Base-by-base conservation (phyloP, 2,329 filamentous ascomycete species). In the Diplodia corticola region DNA sequence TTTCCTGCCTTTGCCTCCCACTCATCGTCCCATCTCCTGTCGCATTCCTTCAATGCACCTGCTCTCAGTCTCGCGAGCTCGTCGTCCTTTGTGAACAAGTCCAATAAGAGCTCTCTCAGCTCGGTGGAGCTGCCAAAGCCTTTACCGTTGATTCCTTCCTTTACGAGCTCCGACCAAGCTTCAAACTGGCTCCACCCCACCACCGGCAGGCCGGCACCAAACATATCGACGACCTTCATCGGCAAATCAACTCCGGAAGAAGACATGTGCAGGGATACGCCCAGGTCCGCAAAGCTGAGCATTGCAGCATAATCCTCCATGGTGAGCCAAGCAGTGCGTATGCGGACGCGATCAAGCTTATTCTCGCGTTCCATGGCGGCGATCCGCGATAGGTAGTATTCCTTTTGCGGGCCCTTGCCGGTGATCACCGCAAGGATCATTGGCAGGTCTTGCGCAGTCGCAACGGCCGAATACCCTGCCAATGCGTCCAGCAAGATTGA, bases 191-290 rank as follows among this genome's bases (percentile, higher is more conserved):
- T 87, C 84, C 95, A 98, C 4, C 93, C 94, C 0, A 90, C 89
- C 0, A 99, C 95, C 0, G 95, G 95, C 30, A 99, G 81, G 0
- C 94, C 95, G 0, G 93, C 91, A 2, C 95, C 95, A 76, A 99
- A 98, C 93, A 99, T 97, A 76, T 99, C 95, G 15, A 99, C 93
- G 0, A 99, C 93, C 80, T 99, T 99, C 95, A 99, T 99, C 0
- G 95, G 95, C 22, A 99, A 82, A 78, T 99, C 95, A 0, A 99
- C 93, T 1, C 95, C 95, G 2, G 92, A 97, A 70, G 91, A 96
- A 15, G 93, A 97, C 70, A 88, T 97, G 80, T 99, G 95, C 28
- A 99, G 82, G 66, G 92, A 96, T 26, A 99, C 87, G 10, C 95
- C 95, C 0, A 99, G 82, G 72, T 97, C 94, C 3, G 95, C 93